phyloP scores from a whole-genome alignment of 805 yeast species.

The Candida taoyuanica region DNA sequence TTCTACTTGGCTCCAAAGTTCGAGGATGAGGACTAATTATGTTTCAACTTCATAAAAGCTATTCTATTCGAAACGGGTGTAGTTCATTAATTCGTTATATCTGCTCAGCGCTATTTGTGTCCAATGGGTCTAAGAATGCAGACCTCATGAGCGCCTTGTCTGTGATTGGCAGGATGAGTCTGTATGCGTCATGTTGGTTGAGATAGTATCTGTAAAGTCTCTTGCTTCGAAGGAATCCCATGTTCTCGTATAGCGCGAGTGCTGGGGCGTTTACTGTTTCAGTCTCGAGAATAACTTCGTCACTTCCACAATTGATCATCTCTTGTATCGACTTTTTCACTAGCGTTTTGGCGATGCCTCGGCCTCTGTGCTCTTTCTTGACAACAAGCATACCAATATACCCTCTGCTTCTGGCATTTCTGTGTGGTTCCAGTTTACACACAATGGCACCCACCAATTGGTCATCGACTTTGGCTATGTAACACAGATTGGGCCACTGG shows the following conservation, averaged over 20 bases:
- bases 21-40: conserved; percentile 67
- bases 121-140: conserved; percentile 39
- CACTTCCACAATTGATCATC: conserved; percentile 65
- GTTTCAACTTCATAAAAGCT: not conserved
- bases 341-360: conserved; percentile 75
- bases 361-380: conserved; percentile 61
- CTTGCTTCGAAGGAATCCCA: conserved; percentile 72
- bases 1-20: conserved; percentile 98
- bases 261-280: conserved; percentile 80
- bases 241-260: conserved; percentile 58
- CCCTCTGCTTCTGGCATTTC: conserved; percentile 72
- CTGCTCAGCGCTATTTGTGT: too few relatives aligned
- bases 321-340: conserved; percentile 57
- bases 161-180: conserved; percentile 78
- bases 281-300: conserved; percentile 91
- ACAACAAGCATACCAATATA: conserved; percentile 97
- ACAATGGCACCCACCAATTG: conserved; percentile 77
- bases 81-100: too few relatives aligned
- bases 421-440: conserved; percentile 74
- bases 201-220: conserved; percentile 82
- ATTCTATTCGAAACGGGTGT: too few relatives aligned
- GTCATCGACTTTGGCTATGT: conserved; percentile 46
- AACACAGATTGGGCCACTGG: conserved; percentile 86
- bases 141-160: conserved; percentile 52
- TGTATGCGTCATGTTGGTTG: conserved; percentile 89